Evolutionary conservation across 495 filamentous ascomycete genomes (phyloP).

Genomic region (Hapsidospora chrysogenum): DNA sequence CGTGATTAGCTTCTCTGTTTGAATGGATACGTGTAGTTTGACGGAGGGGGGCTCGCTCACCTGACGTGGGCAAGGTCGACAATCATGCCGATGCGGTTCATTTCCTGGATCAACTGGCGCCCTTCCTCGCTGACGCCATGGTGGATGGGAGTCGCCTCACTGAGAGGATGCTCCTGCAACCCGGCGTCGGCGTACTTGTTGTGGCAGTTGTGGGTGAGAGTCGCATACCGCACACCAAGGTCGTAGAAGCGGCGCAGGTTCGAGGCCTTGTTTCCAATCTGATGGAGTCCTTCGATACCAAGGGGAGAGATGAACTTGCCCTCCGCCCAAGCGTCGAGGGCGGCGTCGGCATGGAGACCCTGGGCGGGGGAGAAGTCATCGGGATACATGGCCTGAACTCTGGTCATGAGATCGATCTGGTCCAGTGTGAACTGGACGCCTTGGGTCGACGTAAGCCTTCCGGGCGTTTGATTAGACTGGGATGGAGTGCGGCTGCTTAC

Average conservation of each 20-base stretch:
- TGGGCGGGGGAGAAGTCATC: slow-evolving; percentile 40
- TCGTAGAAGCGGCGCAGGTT: slow-evolving; percentile 58
- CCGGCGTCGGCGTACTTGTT: slow-evolving; percentile 83
- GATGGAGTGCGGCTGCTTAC: slow-evolving; percentile 9
- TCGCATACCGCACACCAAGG: slow-evolving; percentile 81
- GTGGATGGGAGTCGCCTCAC: slow-evolving; percentile 33
- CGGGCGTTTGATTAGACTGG: too few species aligned
- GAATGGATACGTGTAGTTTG: neutral
- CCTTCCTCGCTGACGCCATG: slow-evolving; percentile 55
- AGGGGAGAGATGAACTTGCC: slow-evolving; percentile 47
- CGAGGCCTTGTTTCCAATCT: slow-evolving; percentile 75
- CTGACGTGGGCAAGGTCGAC: slow-evolving; percentile 54
- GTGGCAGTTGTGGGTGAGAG: slow-evolving; percentile 86
- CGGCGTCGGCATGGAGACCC: slow-evolving; percentile 36
- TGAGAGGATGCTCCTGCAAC: slow-evolving; percentile 28
- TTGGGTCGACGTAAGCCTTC: slow-evolving; percentile 2
- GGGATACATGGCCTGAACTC: slow-evolving; percentile 53
- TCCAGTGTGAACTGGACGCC: slow-evolving; percentile 54
- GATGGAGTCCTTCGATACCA: slow-evolving; percentile 84
- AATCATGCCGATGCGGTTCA: slow-evolving; percentile 70
- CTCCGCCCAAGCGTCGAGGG: slow-evolving; percentile 40
- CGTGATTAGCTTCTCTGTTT: neutral
- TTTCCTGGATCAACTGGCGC: slow-evolving; percentile 48
- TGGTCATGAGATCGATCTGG: slow-evolving; percentile 67
- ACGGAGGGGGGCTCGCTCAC: neutral